A percentile compares a stretch with the other conserved stretches of the same genome.
These are phyloP conservation scores for Zymoseptoria crescenta DNA, from an alignment of 2,329 filamentous ascomycete species.

Conservation along the genomic window DNA sequence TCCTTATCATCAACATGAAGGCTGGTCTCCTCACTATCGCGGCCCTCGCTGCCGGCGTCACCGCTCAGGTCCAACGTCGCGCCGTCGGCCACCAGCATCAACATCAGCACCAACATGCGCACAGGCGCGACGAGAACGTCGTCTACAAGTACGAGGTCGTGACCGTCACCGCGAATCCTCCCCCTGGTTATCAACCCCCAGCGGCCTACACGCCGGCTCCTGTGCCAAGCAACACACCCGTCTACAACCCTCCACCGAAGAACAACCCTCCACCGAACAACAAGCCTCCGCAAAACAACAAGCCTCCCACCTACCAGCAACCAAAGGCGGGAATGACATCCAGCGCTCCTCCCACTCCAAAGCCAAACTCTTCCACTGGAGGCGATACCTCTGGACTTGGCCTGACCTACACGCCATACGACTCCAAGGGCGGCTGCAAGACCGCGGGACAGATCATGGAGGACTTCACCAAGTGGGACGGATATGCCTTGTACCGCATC, in stretches of 20 bases:
- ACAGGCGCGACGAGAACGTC: conserved; percentile 27
- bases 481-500: conserved; percentile 60
- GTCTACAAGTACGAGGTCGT: conserved; percentile 30
- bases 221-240: conserved; percentile 7
- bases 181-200: conserved; percentile 52
- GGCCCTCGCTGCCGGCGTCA: conserved; percentile 19
- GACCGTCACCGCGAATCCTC: conserved; percentile 40
- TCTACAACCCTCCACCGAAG: conserved; percentile 6
- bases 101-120: conserved; percentile 30
- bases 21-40: conserved; percentile 23
- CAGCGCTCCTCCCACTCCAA: conserved; percentile 7
- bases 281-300: conserved; percentile 11
- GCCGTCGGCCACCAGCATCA: conserved; percentile 10
- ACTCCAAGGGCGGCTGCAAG: conserved; percentile 57
- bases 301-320: conserved; percentile 7
- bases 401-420: conserved; percentile 54
- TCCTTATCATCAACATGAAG: conserved; percentile 24
- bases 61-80: conserved; percentile 25
- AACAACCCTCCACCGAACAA: conserved; percentile 16
- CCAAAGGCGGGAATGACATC: conserved; percentile 6
- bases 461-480: conserved; percentile 55
- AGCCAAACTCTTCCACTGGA: conserved; percentile 5
- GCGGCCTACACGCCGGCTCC: conserved; percentile 46
- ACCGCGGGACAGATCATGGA: conserved; percentile 50
- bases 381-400: conserved; percentile 34